phyloP scores from a whole-genome alignment of 2,329 filamentous ascomycete genomes.

The Cordyceps javanica region DNA sequence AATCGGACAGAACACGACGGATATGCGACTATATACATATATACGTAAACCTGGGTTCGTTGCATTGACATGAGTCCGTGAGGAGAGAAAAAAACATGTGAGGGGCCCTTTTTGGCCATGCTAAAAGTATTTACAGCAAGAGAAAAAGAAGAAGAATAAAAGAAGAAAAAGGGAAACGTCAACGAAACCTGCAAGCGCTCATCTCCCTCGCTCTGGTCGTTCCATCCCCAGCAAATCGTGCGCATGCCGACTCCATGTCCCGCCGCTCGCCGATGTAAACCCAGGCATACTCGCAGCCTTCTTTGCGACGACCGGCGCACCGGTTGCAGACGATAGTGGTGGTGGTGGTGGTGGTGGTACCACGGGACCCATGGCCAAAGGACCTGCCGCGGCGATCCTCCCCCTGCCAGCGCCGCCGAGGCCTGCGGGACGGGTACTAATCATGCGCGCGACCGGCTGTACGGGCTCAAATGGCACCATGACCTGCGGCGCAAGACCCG shows the following conservation, averaged over 20 bases:
- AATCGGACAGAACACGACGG: too few relatives aligned
- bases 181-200: not conserved
- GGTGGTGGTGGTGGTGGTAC: not conserved
- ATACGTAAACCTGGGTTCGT: too few relatives aligned
- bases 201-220: constrained; percentile 34
- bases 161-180: too few relatives aligned
- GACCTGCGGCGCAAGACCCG: constrained; percentile 39
- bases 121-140: constrained; percentile 2
- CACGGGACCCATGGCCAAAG: not conserved
- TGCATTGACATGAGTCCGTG: not conserved
- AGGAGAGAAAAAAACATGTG: too few relatives aligned
- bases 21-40: too few relatives aligned
- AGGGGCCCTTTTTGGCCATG: not conserved
- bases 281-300: constrained; percentile 26
- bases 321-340: not conserved
- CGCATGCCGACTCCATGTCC: constrained; percentile 65
- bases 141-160: not conserved
- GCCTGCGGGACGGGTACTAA: not conserved
- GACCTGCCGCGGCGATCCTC: not conserved
- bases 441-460: not conserved
- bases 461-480: constrained; percentile 32
- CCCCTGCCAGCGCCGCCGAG: not conserved
- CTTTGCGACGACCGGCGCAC: not conserved
- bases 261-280: constrained; percentile 46
- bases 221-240: constrained; percentile 59